Evolutionary conservation across 352 stramenopile species (phyloP), one percentile per base, ranked within the genome.

Genomic region (Hyaloperonospora brassicae): DNA sequence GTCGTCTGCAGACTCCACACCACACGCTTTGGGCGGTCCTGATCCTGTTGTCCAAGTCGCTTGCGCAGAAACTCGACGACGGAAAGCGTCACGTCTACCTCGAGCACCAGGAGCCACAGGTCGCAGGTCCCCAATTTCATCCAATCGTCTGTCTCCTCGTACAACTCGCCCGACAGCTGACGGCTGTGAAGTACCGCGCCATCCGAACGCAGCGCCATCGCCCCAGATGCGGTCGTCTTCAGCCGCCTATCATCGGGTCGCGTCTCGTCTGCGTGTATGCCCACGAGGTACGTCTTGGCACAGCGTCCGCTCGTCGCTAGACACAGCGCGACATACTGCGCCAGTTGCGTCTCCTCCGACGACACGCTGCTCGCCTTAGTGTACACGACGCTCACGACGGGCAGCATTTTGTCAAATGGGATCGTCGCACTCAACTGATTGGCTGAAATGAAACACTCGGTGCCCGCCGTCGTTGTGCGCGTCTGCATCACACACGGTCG

Each of bases 1-100:
- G 76, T 72, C 17, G 71, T 79, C 60, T 90, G 77, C 12, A 88
- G 64, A 68, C 72, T 78, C 50, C 86, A 48, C 35, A 90, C 67
- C 17, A 87, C 56, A 23, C 77, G 73, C 51, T 76, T 76, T 8
- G 52, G 47, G 22, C 68, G 53, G 31, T 70, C 70, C 17, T 53
- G 47, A 7, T 73, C 53, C 41, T 61, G 61, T 45, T 71, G 76
- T 7, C 7, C 21, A 38, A 68, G 23, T 64, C 67, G 67, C 49
- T 86, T 80, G 44, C 72, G 55, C 11, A 89, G 61, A 10, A 73
- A 68, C 17, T 79, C 64, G 39, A 73, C 48, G 3, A 64, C 66
- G 45, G 42, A 47, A 7, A 67, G 45, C 30, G 72, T 80, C 21
- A 55, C 52, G 23, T 79, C 66, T 0, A 68, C 58, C 44, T 90